Evolutionary conservation across 2,329 filamentous ascomycete species (phyloP).

Genomic region (Alternaria hordeiaustralica): DNA sequence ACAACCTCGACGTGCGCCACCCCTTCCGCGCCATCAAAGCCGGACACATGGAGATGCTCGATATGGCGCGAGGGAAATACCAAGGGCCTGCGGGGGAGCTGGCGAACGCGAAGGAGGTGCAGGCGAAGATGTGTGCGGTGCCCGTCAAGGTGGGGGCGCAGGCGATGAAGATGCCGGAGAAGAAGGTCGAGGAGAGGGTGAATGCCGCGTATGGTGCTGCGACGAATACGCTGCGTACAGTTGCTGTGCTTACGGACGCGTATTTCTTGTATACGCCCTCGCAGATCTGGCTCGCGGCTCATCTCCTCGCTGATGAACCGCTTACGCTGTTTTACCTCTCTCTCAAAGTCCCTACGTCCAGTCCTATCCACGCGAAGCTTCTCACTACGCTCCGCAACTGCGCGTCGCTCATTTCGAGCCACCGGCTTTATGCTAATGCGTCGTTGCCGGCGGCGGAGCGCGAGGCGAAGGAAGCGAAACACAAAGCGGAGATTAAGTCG

Average conservation of each 20-base stretch:
- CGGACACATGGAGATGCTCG: conserved; percentile 79
- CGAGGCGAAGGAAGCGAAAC: conserved; percentile 46
- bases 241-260: conserved; percentile 87
- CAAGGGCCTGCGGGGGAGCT: conserved; percentile 38
- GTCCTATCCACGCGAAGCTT: conserved; percentile 42
- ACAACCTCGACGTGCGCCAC: conserved; percentile 91
- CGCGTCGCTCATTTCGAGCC: conserved; percentile 47
- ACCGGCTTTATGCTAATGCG: conserved; percentile 27
- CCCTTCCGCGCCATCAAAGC: conserved; percentile 89
- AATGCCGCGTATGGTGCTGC: conserved; percentile 74
- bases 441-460: conserved; percentile 35
- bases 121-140: conserved; percentile 37
- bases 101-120: conserved; percentile 27
- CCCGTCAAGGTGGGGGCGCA: conserved; percentile 27
- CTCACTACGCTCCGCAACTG: conserved; percentile 49
- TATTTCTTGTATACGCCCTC: conserved; percentile 96
- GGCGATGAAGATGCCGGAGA: conserved; percentile 17
- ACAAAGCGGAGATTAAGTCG: conserved; percentile 57
- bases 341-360: conserved; percentile 49
- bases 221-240: conserved; percentile 62
- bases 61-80: conserved; percentile 67
- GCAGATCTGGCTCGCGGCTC: conserved; percentile 87
- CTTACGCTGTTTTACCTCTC: conserved; percentile 59
- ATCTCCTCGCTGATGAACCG: conserved; percentile 75
- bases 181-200: conserved; percentile 54